These are phyloP conservation scores for Termitomyces sp. DNA, from an alignment of 768 basidiomycete genomes.

Conservation along the genomic window DNA sequence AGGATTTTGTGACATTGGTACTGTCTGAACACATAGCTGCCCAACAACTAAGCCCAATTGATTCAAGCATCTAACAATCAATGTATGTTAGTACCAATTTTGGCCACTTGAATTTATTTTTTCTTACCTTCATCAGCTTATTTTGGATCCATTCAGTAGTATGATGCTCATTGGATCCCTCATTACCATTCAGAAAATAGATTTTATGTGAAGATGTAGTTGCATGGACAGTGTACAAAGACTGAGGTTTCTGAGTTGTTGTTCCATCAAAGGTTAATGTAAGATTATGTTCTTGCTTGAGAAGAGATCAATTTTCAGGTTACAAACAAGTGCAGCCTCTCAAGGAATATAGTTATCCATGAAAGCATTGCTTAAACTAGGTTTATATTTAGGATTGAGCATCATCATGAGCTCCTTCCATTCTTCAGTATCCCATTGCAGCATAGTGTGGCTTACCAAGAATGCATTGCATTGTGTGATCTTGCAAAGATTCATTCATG, in stretches of 20 bases:
- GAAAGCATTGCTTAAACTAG: neutral
- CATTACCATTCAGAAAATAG: neutral
- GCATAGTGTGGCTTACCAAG: no score
- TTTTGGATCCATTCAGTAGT: neutral
- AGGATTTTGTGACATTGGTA: neutral
- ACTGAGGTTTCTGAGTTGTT: neutral
- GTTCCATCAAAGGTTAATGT: neutral
- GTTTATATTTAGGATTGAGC: neutral
- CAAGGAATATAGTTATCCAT: neutral
- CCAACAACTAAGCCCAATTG: neutral
- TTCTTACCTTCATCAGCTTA: neutral
- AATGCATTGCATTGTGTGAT: no score
- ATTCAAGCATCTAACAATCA: neutral
- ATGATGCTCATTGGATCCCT: neutral
- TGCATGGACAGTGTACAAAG: neutral
- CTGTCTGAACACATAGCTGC: neutral
- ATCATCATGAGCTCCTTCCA: neutral
- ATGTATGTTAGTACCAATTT: neutral
- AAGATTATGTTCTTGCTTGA: neutral
- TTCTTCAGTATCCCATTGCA: neutral
- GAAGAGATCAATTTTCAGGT: neutral
- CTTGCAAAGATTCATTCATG: no score
- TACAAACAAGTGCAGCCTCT: neutral
- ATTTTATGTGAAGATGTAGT: neutral
- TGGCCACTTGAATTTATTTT: neutral